Evolutionary conservation across 108 stramenopile genomes (phyloP), one percentile per base, ranked within the genome.

Genomic region (Nitzschia inconspicua): DNA sequence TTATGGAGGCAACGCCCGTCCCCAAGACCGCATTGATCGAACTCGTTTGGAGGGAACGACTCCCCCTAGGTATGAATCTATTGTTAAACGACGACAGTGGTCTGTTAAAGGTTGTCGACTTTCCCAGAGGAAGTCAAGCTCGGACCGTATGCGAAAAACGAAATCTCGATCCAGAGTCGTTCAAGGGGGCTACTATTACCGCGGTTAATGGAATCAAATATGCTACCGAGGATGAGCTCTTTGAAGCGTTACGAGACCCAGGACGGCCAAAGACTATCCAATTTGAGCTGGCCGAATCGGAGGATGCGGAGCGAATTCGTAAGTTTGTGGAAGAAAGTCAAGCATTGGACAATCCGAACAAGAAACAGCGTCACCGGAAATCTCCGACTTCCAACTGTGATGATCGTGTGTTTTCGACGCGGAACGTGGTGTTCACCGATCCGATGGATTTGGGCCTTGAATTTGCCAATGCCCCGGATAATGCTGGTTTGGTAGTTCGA

Each of bases 1-100:
- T 91, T 18, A 72, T 75, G 7, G 80, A 83, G 44, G 77, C 78
- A 16, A 68, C 66, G 19, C 66, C 75, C 28, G 75, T 57, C 29
- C 57, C 66, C 10, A 54, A 73, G 16, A 76, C 59, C 37, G 68
- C 72, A 28, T 58, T 77, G 31, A 51, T 89, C 20, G 93, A 94
- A 61, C 70, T 94, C 9, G 89, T 94, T 19, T 94, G 89, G 89
- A 63, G 88, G 41, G 88, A 94, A 55, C 70, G 67, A 27, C 57
- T 94, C 4, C 93, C 93, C 18, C 65, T 94, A 8, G 93, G 93
- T 22, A 83, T 94, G 78, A 94, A 94, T 42, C 66, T 94, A 19
- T 65, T 94, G 24, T 68, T 86, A 42, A 94, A 91, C 50, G 87
- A 94, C 52, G 75, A 85, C 25, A 82, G 82, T 59, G 93, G 93